phyloP scores from a whole-genome alignment of 2,329 filamentous ascomycete species.

The Hypomyces rosellus region DNA sequence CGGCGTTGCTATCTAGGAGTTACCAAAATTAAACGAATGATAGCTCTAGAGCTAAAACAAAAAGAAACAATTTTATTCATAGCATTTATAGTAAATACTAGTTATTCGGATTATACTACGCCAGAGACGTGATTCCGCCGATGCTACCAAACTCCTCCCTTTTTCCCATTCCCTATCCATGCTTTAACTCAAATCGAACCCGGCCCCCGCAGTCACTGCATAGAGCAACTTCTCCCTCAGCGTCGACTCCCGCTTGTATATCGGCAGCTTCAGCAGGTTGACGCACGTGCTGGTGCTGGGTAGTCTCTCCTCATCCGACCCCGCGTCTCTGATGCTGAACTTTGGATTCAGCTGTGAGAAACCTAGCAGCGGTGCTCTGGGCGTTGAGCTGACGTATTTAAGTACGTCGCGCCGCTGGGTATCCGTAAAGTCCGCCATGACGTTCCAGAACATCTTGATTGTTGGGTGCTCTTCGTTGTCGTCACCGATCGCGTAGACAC shows the following conservation, averaged over 20 bases:
- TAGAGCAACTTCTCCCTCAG: constrained; percentile 81
- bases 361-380: constrained; percentile 79
- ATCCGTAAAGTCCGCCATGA: constrained; percentile 71
- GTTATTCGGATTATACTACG: not conserved
- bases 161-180: not conserved
- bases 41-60: not conserved
- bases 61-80: too few species aligned
- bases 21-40: constrained; percentile 33
- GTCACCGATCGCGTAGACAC: constrained; percentile 83
- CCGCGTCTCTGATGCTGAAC: constrained; percentile 83
- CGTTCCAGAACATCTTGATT: constrained; percentile 83
- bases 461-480: constrained; percentile 82
- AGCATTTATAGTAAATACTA: too few species aligned
- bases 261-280: constrained; percentile 86
- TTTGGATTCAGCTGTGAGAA: constrained; percentile 78
- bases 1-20: constrained; percentile 50
- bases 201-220: constrained; percentile 81
- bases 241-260: constrained; percentile 60
- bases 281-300: constrained; percentile 96
- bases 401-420: constrained; percentile 76
- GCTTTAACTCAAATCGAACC: constrained; percentile 71
- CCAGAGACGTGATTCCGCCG: constrained; percentile 8
- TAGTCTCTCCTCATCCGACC: constrained; percentile 56
- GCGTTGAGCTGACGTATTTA: constrained; percentile 93
- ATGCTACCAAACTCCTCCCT: constrained; percentile 13